Evolutionary conservation across 768 basidiomycete genomes (phyloP).

Genomic region (Hygrocybe punicea): DNA sequence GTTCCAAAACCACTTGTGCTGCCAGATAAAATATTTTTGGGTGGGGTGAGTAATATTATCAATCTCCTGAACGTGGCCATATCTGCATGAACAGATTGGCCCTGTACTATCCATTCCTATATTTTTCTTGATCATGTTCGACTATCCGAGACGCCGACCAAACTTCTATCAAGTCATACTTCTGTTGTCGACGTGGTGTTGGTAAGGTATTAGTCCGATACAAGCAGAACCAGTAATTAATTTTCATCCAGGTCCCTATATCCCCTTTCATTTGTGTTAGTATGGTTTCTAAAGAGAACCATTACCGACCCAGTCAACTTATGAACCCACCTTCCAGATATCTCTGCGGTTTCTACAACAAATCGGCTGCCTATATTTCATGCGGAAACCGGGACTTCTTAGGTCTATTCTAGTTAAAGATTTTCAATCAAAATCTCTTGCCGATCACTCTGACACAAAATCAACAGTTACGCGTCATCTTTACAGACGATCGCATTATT

Average conservation of each 20-base stretch:
- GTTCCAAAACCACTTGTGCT: constrained; percentile 42
- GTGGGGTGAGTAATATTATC: constrained; percentile 40
- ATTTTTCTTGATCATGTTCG: constrained; percentile 60
- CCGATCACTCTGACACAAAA: background rate
- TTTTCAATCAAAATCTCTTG: constrained; percentile 22
- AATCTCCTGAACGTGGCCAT: background rate
- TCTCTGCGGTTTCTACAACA: constrained; percentile 42
- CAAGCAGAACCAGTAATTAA: background rate
- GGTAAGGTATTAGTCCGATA: constrained; percentile 37
- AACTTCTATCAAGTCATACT: constrained; percentile 62
- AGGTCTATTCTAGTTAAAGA: constrained; percentile 46
- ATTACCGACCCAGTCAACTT: background rate
- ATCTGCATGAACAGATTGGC: constrained; percentile 39
- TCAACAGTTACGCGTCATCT: constrained; percentile 27
- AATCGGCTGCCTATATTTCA: constrained; percentile 23
- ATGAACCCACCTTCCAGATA: constrained; percentile 25
- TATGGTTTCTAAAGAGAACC: constrained; percentile 18
- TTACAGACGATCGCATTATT: constrained; percentile 70
- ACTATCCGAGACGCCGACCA: constrained; percentile 64
- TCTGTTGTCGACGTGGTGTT: constrained; percentile 58
- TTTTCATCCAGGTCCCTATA: constrained; percentile 49
- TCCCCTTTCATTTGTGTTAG: constrained; percentile 53
- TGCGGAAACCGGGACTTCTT: constrained; percentile 47
- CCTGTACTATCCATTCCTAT: constrained; percentile 31
- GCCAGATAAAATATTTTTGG: constrained; percentile 61